Percentiles rank a stretch among this genome's conserved stretches.
phyloP scores from a whole-genome alignment of 306 rosid species.

The Cyclanthera cordifolia region DNA sequence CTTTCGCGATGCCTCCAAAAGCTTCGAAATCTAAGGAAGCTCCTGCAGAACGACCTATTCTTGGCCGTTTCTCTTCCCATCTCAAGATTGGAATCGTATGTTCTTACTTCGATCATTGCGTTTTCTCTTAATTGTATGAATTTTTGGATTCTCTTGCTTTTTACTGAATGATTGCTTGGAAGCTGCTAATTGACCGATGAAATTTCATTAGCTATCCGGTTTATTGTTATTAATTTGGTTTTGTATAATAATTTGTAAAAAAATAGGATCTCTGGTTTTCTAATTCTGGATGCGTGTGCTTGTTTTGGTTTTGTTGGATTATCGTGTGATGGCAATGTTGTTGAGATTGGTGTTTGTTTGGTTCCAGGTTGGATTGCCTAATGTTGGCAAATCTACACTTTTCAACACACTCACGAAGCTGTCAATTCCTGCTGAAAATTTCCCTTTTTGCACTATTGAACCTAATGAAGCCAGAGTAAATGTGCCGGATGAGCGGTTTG shows the following conservation, averaged over 20 bases:
- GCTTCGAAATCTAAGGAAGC: conserved; percentile 76
- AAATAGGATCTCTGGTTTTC: not conserved
- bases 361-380: conserved; percentile 93
- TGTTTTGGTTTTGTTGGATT: not conserved
- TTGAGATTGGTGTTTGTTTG: conserved; percentile 11
- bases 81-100: conserved; percentile 85
- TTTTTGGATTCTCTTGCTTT: not conserved
- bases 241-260: not conserved
- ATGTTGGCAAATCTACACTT: conserved; percentile 97
- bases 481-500: conserved; percentile 88
- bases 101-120: not conserved
- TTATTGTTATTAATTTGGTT: not conserved
- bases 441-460: conserved; percentile 97
- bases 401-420: conserved; percentile 87
- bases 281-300: not conserved
- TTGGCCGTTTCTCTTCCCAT: conserved; percentile 90
- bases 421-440: conserved; percentile 92
- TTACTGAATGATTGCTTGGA: not conserved
- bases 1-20: conserved; percentile 65
- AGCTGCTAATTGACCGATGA: not conserved
- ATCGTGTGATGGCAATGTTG: not conserved
- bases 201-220: not conserved
- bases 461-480: conserved; percentile 95
- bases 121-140: not conserved
- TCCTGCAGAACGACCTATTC: conserved; percentile 65